Percentiles rank a stretch among this genome's conserved stretches.
These are phyloP conservation scores for Colletotrichum theobromicola DNA, from an alignment of 2,329 filamentous ascomycete species.

Conservation along the genomic window DNA sequence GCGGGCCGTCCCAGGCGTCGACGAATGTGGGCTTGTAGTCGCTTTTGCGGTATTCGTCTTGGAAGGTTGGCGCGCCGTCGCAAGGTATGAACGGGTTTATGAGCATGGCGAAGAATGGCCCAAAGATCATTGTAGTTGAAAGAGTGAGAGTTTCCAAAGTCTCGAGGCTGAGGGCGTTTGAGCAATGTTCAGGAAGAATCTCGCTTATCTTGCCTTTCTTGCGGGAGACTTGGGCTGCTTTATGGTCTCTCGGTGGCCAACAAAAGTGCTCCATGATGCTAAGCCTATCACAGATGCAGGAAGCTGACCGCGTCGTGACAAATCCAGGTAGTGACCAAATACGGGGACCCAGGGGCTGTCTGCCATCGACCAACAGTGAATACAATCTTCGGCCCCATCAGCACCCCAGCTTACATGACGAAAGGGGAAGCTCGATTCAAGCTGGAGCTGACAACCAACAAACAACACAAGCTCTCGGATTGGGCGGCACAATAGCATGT, in stretches of 20 bases:
- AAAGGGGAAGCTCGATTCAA: background rate
- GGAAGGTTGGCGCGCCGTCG: background rate
- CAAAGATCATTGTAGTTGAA: background rate
- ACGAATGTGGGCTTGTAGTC: conserved; percentile 9
- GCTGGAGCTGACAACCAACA: background rate
- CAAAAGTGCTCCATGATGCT: background rate
- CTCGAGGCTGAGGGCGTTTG: background rate
- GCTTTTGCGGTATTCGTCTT: background rate
- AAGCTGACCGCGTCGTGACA: background rate
- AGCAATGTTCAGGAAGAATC: background rate
- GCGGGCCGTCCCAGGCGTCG: background rate
- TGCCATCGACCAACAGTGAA: background rate
- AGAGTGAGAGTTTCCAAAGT: background rate
- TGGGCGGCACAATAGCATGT: background rate
- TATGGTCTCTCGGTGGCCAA: background rate
- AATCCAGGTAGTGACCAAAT: background rate
- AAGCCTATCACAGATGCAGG: background rate
- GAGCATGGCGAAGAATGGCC: background rate
- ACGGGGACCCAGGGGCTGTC: background rate
- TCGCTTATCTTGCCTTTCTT: background rate
- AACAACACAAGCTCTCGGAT: background rate
- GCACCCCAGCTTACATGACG: background rate
- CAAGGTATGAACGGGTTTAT: background rate
- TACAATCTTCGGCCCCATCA: background rate
- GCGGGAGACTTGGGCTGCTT: background rate